Base-by-base conservation (phyloP, 192 early-diverging fungal genomes). In the Mortierella antarctica region DNA sequence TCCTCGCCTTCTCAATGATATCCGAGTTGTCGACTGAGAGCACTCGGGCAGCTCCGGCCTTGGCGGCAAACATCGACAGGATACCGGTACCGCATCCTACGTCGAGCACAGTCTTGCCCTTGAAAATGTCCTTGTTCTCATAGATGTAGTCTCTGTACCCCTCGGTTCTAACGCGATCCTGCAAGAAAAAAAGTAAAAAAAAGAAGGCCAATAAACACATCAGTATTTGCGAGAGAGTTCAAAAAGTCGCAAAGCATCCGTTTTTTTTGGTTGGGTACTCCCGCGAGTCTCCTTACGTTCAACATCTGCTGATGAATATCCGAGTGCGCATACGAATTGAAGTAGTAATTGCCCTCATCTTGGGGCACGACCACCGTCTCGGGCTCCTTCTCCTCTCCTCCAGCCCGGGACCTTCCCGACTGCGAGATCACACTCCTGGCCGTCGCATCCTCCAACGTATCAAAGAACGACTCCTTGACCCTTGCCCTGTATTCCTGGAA, bases 41-140 rank as follows among this genome's bases (percentile, higher is more conserved):
- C 6, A 71, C 75, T 57, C 65, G 67, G 31, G 72, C 54, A 0
- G 98, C 98, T 17, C 98, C 98, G 55, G 97, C 95, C 83, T 95
- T 96, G n/a, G 98, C 96, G 17, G 98, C 98, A 88, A 99, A 99
- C 97, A 99, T 98, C 79, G 93, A 95, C 52, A 98, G 88, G 72
- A 98, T 99, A 69, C 98, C 96, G 23, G 98, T 99, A 70, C 98
- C 98, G 81, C 98, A 99, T 49, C 98, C 98, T n/a, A 99, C 96
- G 82, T 99, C 98, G 48, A 99, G 86, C 20, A 99, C 98, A 59
- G 96, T 91, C 87, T 99, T 99, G 84, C 92, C 95, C 83, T 96
- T 92, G 88, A 99, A 98, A 20, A 99, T 84, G 77, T 97, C 95
- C 86, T 92, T 90, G 91, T 98, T 99, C 75, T 98, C 91, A 73